Evolutionary conservation across 2,329 filamentous ascomycete genomes (phyloP), one percentile per base, ranked within the genome.

Genomic region (Pseudogymnoascus sp.): DNA sequence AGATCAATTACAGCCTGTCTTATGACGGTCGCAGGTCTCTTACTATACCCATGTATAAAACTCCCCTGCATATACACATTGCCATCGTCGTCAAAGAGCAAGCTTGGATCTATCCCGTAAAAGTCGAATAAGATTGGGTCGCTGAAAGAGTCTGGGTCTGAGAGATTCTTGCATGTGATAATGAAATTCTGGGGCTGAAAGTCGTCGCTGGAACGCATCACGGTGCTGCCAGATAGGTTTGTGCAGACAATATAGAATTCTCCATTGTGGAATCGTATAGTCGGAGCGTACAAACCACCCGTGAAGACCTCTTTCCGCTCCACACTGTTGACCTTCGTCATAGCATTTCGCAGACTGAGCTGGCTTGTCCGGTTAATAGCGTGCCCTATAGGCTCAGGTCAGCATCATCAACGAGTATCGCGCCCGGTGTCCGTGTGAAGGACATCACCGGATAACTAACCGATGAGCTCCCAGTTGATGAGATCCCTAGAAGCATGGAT

Each of bases 51-150:
- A 34, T 64, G 64, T 4, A 75, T 65, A 63, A 79, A 77, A 14
- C 69, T 70, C 36, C 71, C 73, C 41, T 68, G 67, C 4, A 77
- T 66, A 63, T 80, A 79, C 14, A 73, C 68, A 3, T 69, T 70
- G 2, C 72, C 74, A 65, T 77, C 72, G 63, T 77, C 72, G 39
- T 80, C 76, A 51, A 79, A 80, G 39, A 81, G 77, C n/a, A 83
- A 72, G 70, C 81, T 78, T 0, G 78, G 75, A 62, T 81, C 80
- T 7, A 82, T 80, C 3, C 77, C 78, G 19, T 74, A 65, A 36
- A 78, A 77, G 1, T 74, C 69, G 60, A 78, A 78, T 34, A 69
- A 69, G 2, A 78, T 69, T 0, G 77, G 73, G 57, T 76, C 71
- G 13, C 70, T 73, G 73, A 73, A 77, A 11, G 68, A 61, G 16